Conservation (phyloP, 2,329 filamentous ascomycete genomes). For the Trichoderma brevicompactum region DNA sequence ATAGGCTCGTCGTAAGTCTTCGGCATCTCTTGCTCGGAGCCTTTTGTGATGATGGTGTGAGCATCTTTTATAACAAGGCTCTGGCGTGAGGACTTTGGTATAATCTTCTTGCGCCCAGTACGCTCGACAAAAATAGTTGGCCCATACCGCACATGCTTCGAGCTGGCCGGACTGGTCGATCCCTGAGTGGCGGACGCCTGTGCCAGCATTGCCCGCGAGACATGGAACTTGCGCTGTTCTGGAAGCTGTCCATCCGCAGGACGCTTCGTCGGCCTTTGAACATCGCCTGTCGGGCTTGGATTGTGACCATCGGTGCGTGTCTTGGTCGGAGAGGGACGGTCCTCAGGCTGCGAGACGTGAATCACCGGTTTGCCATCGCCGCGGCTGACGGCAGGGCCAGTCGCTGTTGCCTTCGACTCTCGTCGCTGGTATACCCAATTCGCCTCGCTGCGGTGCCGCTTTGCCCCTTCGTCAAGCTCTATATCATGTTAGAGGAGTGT, state of each 20-base stretch:
- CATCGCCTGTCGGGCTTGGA: neutral
- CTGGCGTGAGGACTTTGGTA: constrained; percentile 31
- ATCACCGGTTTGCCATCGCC: constrained; percentile 49
- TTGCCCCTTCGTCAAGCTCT: constrained; percentile 59
- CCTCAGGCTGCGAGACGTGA: constrained; percentile 51
- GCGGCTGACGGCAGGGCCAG: constrained; percentile 33
- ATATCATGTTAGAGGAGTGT: constrained; percentile 31
- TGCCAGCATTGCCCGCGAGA: constrained; percentile 54
- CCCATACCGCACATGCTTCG: constrained; percentile 48
- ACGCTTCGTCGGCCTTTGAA: constrained; percentile 28
- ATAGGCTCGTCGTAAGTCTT: constrained; percentile 25
- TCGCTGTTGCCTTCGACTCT: constrained; percentile 39
- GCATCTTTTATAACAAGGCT: constrained; percentile 32
- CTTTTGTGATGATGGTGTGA: neutral
- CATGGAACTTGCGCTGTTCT: constrained; percentile 59
- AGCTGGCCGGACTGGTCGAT: constrained; percentile 38
- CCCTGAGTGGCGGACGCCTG: constrained; percentile 33
- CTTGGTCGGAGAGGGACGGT: constrained; percentile 33
- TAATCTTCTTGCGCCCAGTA: constrained; percentile 46
- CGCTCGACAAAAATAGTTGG: constrained; percentile 63
- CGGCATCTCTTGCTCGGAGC: constrained; percentile 13
- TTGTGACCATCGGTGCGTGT: constrained; percentile 27
- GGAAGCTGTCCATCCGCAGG: constrained; percentile 3
- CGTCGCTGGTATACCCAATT: constrained; percentile 63
- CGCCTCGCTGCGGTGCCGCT: constrained; percentile 56